Conservation (phyloP, 2,329 filamentous ascomycete species). For the Corinectria fuckeliana region DNA sequence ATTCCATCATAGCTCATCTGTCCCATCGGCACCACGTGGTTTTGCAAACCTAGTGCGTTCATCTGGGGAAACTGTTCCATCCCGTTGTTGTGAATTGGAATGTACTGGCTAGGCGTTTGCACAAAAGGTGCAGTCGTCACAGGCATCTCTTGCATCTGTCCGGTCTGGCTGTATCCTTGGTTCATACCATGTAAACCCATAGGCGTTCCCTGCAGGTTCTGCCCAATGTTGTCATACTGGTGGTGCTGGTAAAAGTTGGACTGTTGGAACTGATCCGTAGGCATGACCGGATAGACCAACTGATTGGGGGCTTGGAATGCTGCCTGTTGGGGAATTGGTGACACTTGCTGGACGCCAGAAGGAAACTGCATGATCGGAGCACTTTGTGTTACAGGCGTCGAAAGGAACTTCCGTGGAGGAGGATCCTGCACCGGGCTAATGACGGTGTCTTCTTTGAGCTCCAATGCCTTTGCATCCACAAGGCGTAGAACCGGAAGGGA, state of each 20-base stretch:
- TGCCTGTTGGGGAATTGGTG: constrained; percentile 28
- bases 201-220: constrained; percentile 35
- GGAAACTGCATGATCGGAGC: constrained; percentile 30
- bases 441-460: constrained; percentile 65
- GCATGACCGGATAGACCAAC: constrained; percentile 38
- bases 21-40: constrained; percentile 34
- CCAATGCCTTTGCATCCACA: constrained; percentile 54
- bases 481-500: constrained; percentile 78
- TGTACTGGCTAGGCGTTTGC: constrained; percentile 32
- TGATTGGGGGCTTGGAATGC: constrained; percentile 27
- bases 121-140: constrained; percentile 34
- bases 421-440: constrained; percentile 71
- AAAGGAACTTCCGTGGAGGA: constrained; percentile 41
- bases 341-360: constrained; percentile 24
- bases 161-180: constrained; percentile 32
- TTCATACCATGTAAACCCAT: constrained; percentile 38
- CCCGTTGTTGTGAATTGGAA: constrained; percentile 34
- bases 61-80: constrained; percentile 43
- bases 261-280: constrained; percentile 35
- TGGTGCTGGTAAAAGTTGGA: constrained; percentile 33
- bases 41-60: constrained; percentile 44
- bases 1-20: constrained; percentile 43
- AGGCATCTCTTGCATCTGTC: constrained; percentile 36
- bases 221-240: constrained; percentile 39
- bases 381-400: constrained; percentile 36